Conservation (phyloP, 2,329 filamentous ascomycete genomes). For the Colletotrichum godetiae region DNA sequence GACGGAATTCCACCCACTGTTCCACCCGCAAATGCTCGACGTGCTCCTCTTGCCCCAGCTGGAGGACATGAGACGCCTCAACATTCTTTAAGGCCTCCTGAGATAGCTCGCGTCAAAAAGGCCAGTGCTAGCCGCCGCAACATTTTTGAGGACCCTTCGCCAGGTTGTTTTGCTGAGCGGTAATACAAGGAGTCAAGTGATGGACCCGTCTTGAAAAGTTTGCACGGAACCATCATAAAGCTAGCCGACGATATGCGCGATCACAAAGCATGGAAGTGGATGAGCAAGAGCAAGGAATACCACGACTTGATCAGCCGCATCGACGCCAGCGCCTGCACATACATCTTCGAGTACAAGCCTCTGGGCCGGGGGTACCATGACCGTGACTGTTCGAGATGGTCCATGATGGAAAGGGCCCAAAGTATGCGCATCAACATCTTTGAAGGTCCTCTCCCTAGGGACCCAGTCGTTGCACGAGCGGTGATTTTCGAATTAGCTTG, state of each 20-base stretch:
- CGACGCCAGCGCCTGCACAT: conserved; percentile 45
- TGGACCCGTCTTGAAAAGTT: conserved; percentile 19
- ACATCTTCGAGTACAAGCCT: conserved; percentile 37
- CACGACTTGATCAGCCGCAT: conserved; percentile 45
- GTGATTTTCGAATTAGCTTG: conserved; percentile 55
- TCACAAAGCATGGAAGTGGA: conserved; percentile 48
- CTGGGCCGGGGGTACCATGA: conserved; percentile 39
- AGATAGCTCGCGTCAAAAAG: conserved; percentile 43
- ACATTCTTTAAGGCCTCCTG: conserved; percentile 51
- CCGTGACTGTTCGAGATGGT: conserved; percentile 49
- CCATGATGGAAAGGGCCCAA: conserved; percentile 40
- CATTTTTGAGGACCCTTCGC: conserved; percentile 58
- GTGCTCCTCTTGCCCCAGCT: conserved; percentile 61
- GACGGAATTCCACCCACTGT: conserved; percentile 60
- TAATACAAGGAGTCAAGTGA: conserved; percentile 40
- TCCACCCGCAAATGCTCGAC: conserved; percentile 63
- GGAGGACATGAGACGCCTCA: conserved; percentile 62
- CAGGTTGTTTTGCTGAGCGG: conserved; percentile 43
- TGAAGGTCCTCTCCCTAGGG: conserved; percentile 53
- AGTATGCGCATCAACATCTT: conserved; percentile 49
- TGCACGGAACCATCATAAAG: conserved; percentile 41
- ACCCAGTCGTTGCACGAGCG: conserved; percentile 43
- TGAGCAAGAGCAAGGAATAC: conserved; percentile 42
- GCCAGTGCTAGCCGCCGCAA: conserved; percentile 42
- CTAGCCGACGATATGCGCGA: conserved; percentile 35